Percentiles rank a stretch among this genome's conserved stretches.
phyloP scores from a whole-genome alignment of 768 basidiomycete species.

The Mycena haematopus region DNA sequence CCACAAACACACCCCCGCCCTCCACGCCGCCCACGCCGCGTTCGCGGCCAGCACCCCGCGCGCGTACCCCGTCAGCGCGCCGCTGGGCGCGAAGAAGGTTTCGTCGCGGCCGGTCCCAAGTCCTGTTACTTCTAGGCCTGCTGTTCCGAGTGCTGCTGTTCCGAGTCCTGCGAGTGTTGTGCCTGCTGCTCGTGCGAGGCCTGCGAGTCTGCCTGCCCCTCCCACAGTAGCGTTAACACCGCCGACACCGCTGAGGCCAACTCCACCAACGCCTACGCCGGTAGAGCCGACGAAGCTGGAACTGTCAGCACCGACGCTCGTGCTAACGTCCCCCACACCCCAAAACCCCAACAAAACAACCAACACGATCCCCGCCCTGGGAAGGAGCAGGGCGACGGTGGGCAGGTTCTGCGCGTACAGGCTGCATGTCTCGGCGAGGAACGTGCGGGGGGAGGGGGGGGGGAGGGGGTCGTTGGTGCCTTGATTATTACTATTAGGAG shows the following conservation, averaged over 20 bases:
- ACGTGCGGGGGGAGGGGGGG: conserved; percentile 61
- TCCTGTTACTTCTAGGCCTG: too few species aligned
- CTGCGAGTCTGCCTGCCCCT: too few species aligned
- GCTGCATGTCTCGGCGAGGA: conserved; percentile 83
- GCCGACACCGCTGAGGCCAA: too few species aligned
- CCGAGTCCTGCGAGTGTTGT: too few species aligned
- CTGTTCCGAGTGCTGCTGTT: too few species aligned
- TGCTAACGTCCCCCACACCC: too few species aligned
- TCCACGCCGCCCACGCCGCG: conserved; percentile 82
- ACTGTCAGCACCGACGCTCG: too few species aligned
- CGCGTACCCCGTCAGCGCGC: conserved; percentile 76
- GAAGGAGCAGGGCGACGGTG: conserved; percentile 83
- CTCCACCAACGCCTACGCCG: too few species aligned
- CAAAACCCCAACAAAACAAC: conserved; percentile 75
- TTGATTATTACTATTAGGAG: too few species aligned
- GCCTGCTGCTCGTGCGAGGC: too few species aligned
- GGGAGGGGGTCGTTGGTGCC: conserved; percentile 83
- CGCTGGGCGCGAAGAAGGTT: conserved; percentile 78
- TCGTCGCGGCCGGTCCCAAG: conserved; percentile 74
- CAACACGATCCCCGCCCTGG: conserved; percentile 78
- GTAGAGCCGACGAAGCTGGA: too few species aligned
- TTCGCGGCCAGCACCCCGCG: conserved; percentile 82
- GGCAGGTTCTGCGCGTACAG: conserved; percentile 87
- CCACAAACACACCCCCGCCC: conserved; percentile 65
- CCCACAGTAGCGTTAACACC: too few species aligned